Evolutionary conservation across 2,329 filamentous ascomycete species (phyloP), one percentile per base, ranked within the genome.

Genomic region (Zasmidium angulare): DNA sequence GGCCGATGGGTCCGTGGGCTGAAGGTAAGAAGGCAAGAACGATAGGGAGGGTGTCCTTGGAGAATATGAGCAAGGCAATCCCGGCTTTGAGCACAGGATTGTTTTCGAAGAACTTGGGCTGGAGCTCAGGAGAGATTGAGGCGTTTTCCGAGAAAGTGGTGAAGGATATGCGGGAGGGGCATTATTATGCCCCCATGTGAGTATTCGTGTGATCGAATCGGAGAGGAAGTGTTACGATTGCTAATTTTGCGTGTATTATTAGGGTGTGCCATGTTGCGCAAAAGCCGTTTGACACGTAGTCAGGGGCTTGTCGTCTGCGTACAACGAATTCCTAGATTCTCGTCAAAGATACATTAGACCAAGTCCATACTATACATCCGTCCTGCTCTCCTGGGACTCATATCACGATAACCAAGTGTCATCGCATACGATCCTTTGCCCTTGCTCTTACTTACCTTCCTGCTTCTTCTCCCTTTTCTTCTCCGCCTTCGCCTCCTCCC

Each of bases 51-150:
- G 53, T 61, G 55, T 59, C 52, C 3, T 58, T 46, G n/a, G 20
- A 59, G 49, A 63, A 62, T 47, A 64, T 58, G 46, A 20, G 53
- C 17, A 69, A 74, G 9, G 77, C 76, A 6, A 64, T 78, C 12
- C 75, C 77, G 53, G 77, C 69, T 0, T 76, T 77, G 66, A 74
- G 69, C 7, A 67, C 78, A 40, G 73, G 73, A 24, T 67, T 72
- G 54, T 78, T 79, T 61, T 67, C 72, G 31, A 69, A 71, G 58
- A 75, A 70, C 0, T 63, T 78, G 3, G 71, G 71, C 1, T 79
- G 76, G 77, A 75, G 74, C 2, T 72, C 72, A 31, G 70, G 74
- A 6, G 73, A 78, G 54, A 74, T 78, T 11, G 75, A 78, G 54
- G 76, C 77, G 10, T 77, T 76, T 49, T 66, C 77, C 12, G 74